Conservation (phyloP, 2,329 filamentous ascomycete genomes). For the Ophiostoma tasmaniense region DNA sequence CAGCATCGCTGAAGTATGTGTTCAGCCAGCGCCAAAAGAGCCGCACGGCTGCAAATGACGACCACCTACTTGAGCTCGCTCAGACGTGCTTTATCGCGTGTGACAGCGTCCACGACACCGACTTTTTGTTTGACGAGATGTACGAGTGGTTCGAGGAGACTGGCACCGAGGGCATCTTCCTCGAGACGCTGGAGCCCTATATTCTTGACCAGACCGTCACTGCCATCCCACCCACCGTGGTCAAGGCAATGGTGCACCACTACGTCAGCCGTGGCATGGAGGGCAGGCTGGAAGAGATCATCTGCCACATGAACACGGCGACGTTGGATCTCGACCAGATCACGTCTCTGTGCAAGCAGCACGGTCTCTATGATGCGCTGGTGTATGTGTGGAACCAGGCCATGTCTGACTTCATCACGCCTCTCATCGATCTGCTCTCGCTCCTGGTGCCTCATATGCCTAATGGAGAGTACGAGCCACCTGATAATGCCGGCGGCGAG, state of each 20-base stretch:
- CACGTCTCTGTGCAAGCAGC: conserved; percentile 80
- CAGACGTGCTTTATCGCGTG: conserved; percentile 79
- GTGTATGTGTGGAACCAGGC: conserved; percentile 97
- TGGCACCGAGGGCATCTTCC: conserved; percentile 63
- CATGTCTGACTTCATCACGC: conserved; percentile 80
- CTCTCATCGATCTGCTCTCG: conserved; percentile 71
- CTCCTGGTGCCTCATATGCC: conserved; percentile 56
- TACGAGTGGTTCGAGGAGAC: conserved; percentile 85
- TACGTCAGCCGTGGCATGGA: conserved; percentile 70
- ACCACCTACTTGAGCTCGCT: conserved; percentile 66
- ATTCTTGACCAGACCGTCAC: conserved; percentile 71
- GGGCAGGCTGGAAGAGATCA: conserved; percentile 78
- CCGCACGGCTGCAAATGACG: conserved; percentile 37
- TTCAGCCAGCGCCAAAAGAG: conserved; percentile 58
- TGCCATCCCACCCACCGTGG: conserved; percentile 67
- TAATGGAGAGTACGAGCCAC: conserved; percentile 34
- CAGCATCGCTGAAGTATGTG: conserved; percentile 80
- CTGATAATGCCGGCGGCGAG: conserved; percentile 46
- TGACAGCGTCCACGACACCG: conserved; percentile 63
- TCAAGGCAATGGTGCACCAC: conserved; percentile 78
- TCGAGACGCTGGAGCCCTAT: conserved; percentile 81
- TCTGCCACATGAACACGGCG: conserved; percentile 82
- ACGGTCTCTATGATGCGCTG: conserved; percentile 87
- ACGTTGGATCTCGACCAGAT: conserved; percentile 93
- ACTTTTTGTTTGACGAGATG: conserved; percentile 84